phyloP scores from a whole-genome alignment of 441 rosid species.

The Breynia disticha region DNA sequence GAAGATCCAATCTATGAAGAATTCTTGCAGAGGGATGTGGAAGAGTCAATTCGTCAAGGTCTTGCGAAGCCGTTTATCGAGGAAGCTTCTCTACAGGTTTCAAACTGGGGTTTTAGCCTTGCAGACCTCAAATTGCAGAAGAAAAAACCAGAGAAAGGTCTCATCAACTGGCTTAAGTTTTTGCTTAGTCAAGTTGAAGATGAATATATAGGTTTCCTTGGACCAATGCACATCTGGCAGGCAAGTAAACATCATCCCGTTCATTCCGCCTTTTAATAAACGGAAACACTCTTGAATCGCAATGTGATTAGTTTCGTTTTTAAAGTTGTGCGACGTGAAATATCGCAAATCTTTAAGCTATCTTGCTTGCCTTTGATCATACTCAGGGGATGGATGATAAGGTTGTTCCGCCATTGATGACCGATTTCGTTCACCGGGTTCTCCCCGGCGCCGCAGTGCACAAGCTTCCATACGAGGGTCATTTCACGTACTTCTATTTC shows the following conservation, averaged over 20 bases:
- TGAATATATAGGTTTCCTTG: slow-evolving; percentile 48
- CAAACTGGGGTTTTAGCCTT: slow-evolving; percentile 60
- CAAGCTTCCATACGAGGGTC: slow-evolving; percentile 65
- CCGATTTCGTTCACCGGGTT: slow-evolving; percentile 52
- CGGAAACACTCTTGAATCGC: too few relatives aligned
- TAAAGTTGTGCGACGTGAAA: too few relatives aligned
- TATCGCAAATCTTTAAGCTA: not conserved
- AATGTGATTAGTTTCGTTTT: too few relatives aligned
- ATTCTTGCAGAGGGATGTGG: slow-evolving; percentile 67
- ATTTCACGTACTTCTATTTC: slow-evolving; percentile 47
- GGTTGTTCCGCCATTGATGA: slow-evolving; percentile 57
- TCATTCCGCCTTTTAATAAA: not conserved
- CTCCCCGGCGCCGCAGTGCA: slow-evolving; percentile 60
- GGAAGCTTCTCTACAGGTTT: slow-evolving; percentile 55
- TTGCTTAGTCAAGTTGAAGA: slow-evolving; percentile 26
- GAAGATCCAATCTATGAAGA: slow-evolving; percentile 58
- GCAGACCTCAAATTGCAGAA: slow-evolving; percentile 44
- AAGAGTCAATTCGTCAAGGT: slow-evolving; percentile 58
- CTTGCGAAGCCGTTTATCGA: slow-evolving; percentile 46
- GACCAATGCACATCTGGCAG: slow-evolving; percentile 79
- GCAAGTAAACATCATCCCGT: slow-evolving; percentile 20
- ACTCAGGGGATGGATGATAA: slow-evolving; percentile 56
- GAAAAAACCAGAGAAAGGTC: slow-evolving; percentile 34
- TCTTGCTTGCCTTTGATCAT: not conserved
- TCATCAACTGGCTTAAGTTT: slow-evolving; percentile 30